These are phyloP conservation scores for Irpex sp. DNA, from an alignment of 1,284 basidiomycete genomes.

Conservation along the genomic window DNA sequence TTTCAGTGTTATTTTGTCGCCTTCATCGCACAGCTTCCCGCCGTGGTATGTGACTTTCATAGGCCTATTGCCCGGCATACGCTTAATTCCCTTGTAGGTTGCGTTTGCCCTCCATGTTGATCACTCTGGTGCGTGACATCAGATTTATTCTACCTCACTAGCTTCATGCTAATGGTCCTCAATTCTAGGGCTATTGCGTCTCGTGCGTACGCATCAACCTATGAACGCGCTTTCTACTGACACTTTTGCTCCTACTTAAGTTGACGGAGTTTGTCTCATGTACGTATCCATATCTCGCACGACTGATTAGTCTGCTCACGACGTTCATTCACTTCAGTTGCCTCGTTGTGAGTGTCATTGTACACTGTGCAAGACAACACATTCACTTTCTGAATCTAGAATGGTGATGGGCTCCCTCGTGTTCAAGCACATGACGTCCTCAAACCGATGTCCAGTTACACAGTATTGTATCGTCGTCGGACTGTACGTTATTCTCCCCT, in stretches of 20 bases:
- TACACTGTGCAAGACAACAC: neutral
- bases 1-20: neutral
- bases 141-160: neutral
- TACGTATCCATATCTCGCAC: neutral
- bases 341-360: neutral
- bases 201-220: neutral
- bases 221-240: neutral
- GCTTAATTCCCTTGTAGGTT: neutral
- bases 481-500: neutral
- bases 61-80: neutral
- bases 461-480: neutral
- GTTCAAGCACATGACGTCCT: neutral
- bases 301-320: neutral
- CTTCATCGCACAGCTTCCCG: neutral
- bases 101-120: neutral
- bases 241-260: neutral
- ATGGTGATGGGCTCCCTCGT: neutral
- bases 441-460: neutral
- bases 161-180: neutral
- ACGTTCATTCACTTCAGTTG: neutral
- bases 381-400: neutral
- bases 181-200: neutral
- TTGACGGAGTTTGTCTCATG: neutral
- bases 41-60: neutral
- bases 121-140: neutral